Percentiles rank a stretch among this genome's conserved stretches.
Evolutionary conservation across 2,329 filamentous ascomycete genomes (phyloP).

Genomic region (Magnaporthiopsis incrustans): DNA sequence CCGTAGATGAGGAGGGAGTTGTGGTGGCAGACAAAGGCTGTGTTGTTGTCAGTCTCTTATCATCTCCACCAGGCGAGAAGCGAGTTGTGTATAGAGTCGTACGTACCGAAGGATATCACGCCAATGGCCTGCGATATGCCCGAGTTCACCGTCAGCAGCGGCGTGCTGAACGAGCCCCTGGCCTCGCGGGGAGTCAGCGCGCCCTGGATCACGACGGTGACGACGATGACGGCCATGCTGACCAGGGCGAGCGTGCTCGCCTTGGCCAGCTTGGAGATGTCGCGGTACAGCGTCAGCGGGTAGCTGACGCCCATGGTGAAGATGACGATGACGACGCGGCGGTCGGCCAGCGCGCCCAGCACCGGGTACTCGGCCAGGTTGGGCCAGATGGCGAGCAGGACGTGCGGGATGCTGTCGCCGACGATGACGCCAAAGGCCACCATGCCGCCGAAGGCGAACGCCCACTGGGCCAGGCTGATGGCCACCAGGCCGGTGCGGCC

Average conservation of each 20-base stretch:
- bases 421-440: constrained; percentile 97
- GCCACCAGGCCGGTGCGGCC: constrained; percentile 80
- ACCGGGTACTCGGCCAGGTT: constrained; percentile 64
- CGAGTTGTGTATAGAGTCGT: neutral
- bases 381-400: constrained; percentile 76
- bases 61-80: no score
- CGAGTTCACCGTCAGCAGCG: constrained; percentile 68
- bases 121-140: constrained; percentile 95
- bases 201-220: constrained; percentile 82
- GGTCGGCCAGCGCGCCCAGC: constrained; percentile 72
- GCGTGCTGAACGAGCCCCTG: constrained; percentile 61
- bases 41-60: neutral
- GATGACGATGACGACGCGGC: constrained; percentile 77
- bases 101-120: constrained; percentile 89
- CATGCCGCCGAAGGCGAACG: constrained; percentile 98
- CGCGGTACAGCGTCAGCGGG: constrained; percentile 85
- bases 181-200: constrained; percentile 63
- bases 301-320: constrained; percentile 82
- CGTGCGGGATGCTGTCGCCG: constrained; percentile 90
- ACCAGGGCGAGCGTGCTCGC: constrained; percentile 87
- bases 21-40: constrained; percentile 70
- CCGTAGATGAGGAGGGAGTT: constrained; percentile 97
- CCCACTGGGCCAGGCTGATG: constrained; percentile 87
- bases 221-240: constrained; percentile 85
- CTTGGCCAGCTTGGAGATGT: constrained; percentile 97